phyloP scores from a whole-genome alignment of 1,284 basidiomycete genomes.

The Gomphus bonarii region DNA sequence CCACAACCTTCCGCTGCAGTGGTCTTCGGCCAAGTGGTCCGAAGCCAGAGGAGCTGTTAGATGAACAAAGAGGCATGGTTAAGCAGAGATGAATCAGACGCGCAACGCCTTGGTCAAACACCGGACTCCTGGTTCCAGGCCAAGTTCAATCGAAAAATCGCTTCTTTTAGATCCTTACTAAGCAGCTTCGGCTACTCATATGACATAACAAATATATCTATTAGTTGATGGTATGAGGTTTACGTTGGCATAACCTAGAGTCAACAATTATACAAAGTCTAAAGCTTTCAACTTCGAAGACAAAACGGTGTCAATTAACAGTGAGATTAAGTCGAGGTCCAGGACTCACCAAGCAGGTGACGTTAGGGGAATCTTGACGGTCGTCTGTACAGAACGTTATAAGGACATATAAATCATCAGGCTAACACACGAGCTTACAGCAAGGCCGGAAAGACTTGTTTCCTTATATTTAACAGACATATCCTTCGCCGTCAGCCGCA shows the following conservation, averaged over 20 bases:
- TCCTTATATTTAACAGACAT: slow-evolving; percentile 91
- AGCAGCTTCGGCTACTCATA: too few relatives aligned
- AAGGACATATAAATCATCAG: background rate
- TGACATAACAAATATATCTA: background rate
- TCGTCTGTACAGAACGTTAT: slow-evolving; percentile 34
- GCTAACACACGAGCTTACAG: slow-evolving; percentile 32
- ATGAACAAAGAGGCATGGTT: slow-evolving; percentile 10
- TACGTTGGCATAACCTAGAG: too few relatives aligned
- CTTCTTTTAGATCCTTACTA: too few relatives aligned
- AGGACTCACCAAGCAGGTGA: slow-evolving; percentile 52
- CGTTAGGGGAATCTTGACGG: slow-evolving; percentile 65
- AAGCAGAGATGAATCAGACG: slow-evolving; percentile 1
- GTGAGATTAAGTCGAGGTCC: background rate
- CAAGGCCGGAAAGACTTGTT: slow-evolving; percentile 77
- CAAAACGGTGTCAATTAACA: background rate
- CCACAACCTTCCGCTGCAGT: slow-evolving; percentile 62
- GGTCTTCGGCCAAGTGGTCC: slow-evolving; percentile 5
- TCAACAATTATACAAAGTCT: too few relatives aligned
- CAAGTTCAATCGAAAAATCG: background rate
- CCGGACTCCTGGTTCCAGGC: background rate
- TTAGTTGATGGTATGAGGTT: background rate
- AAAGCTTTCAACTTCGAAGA: background rate
- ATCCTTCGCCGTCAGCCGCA: slow-evolving; percentile 82
- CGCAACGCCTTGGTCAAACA: background rate
- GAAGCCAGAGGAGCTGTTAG: slow-evolving; percentile 4